Percentiles rank a stretch among this genome's conserved stretches.
Conservation (phyloP, 805 yeast species). For the Wickerhamiella azymoides region DNA sequence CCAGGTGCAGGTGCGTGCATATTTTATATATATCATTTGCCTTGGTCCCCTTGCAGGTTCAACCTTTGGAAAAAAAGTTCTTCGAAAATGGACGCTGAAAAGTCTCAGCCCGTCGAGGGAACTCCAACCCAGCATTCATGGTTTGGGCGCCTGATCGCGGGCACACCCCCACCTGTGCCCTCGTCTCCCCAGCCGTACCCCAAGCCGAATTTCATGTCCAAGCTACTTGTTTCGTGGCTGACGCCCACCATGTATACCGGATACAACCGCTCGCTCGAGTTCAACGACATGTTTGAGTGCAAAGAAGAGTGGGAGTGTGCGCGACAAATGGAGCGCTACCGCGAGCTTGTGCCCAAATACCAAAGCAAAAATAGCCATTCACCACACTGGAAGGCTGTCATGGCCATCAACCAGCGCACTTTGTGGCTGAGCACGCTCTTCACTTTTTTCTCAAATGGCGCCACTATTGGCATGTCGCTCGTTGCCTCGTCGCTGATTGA, state of each 20-base stretch:
- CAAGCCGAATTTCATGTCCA: background rate
- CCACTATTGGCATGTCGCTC: slow-evolving; percentile 18
- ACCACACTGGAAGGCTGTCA: slow-evolving; percentile 16
- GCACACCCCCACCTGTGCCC: background rate
- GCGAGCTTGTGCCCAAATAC: slow-evolving; percentile 10
- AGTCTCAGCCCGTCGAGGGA: background rate
- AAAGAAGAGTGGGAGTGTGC: slow-evolving; percentile 13
- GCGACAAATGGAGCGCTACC: slow-evolving; percentile 12
- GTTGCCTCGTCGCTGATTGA: slow-evolving; percentile 15
- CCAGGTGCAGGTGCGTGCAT: too few species aligned
- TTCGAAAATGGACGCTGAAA: background rate
- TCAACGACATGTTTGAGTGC: slow-evolving; percentile 16
- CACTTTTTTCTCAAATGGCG: slow-evolving; percentile 10
- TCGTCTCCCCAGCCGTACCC: background rate
- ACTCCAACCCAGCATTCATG: background rate
- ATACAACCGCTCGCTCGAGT: slow-evolving; percentile 17
- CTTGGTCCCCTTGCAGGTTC: too few species aligned
- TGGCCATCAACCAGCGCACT: slow-evolving; percentile 15
- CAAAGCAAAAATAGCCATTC: background rate
- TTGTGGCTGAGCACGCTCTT: slow-evolving; percentile 5
- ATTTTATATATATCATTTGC: too few species aligned
- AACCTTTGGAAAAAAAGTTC: too few species aligned
- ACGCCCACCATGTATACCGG: slow-evolving; percentile 32
- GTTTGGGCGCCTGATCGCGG: background rate
- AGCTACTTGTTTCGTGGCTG: slow-evolving; percentile 31